Percentiles rank a stretch among this genome's conserved stretches.
Conservation (phyloP, 208 protist genomes). For the Tritrichomonas foetus region DNA sequence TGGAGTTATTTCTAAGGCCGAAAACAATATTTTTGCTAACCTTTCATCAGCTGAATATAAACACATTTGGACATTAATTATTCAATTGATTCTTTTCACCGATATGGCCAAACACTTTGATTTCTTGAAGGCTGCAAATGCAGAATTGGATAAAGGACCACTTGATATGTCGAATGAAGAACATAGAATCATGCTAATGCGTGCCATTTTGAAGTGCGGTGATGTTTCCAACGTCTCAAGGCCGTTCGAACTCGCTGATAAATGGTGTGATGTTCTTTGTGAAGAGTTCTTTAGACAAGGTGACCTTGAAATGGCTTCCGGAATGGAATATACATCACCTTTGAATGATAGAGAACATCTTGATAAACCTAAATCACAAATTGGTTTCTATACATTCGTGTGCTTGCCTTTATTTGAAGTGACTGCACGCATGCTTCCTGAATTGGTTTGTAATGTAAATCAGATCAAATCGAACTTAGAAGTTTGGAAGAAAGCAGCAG, state of each 20-base stretch:
- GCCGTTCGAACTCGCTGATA: background rate
- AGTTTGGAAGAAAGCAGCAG: background rate
- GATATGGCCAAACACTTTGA: constrained; percentile 41
- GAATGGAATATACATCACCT: background rate
- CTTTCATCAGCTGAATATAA: constrained; percentile 42
- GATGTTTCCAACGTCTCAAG: background rate
- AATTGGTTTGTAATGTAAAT: background rate
- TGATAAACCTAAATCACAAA: background rate
- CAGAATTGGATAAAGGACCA: background rate
- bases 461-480: background rate
- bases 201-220: background rate
- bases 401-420: background rate
- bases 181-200: background rate
- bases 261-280: background rate
- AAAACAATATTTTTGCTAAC: constrained; percentile 51
- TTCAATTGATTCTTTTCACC: constrained; percentile 56
- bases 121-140: background rate
- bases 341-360: background rate
- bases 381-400: constrained; percentile 7
- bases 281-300: constrained; percentile 32
- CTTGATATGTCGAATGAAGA: background rate
- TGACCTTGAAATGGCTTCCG: background rate
- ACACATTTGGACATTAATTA: constrained; percentile 52
- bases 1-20: constrained; percentile 41
- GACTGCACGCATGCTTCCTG: background rate